Base-by-base conservation (phyloP, 352 stramenopile species). In the Pythium aquatile region DNA sequence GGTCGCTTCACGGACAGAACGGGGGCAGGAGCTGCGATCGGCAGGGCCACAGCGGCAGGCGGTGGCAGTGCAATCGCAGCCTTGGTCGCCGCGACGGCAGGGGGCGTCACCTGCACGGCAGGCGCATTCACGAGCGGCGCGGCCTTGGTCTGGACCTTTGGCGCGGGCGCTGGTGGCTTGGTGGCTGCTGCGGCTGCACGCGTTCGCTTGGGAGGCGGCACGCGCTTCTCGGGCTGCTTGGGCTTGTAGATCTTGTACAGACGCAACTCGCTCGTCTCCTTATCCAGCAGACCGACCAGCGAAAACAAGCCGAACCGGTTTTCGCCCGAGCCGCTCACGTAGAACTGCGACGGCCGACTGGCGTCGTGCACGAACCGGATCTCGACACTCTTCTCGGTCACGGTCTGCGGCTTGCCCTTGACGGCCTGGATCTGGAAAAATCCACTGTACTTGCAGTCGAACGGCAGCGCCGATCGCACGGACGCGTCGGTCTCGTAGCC, bases 181-280 rank as follows among this genome's bases (percentile, higher is more conserved):
- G 39, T 16, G 16, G 35, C 54, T 6, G 61, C 51, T 2, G 63
- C 24, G 6, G 44, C 47, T 3, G 62, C 61, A 35, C 79, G 75
- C n/a, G 61, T 63, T 37, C 85, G 83, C n/a, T 85, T 77, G 26
- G 82, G 82, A 0, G 90, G 33, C 16, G 77, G 39, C 17, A 24
- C 76, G n/a, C 85, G 80, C 57, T 94, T 94, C 30, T 85, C 79
- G 20, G 81, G 85, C 28, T 90, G 79, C 53, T 93, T 93, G 5
- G 85, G 87, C 53, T 93, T 92, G 73, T 96, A 96, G 2, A 93
- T 73, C 72, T 96, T 96, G 74, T 93, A 96, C 20, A 96, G 42
- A 10, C 84, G 78, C 56, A 96, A 54, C 55, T 94, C 85, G 55
- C 83, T 91, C 47, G 83, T 87, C 37, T 71, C 68, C 65, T 96